A percentile compares a stretch with the other conserved stretches of the same genome.
Evolutionary conservation across 768 basidiomycete genomes (phyloP).

Genomic region (Candolleomyces eurysporus): DNA sequence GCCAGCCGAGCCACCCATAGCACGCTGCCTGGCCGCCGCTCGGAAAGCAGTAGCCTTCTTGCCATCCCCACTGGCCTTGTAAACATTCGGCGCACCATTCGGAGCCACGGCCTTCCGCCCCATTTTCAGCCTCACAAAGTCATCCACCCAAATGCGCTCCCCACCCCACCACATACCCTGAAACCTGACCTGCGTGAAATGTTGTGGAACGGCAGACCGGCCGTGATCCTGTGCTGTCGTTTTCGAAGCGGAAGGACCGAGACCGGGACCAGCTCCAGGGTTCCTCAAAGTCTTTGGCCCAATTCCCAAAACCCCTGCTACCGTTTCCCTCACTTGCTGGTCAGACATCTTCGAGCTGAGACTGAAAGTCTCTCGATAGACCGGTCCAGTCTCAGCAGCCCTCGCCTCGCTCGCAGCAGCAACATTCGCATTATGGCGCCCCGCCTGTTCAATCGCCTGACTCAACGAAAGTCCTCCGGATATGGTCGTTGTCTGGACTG

Average conservation of each 20-base stretch:
- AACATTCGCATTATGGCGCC: background rate
- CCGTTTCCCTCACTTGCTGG: background rate
- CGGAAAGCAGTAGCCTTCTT: slow-evolving; percentile 26
- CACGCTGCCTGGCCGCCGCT: slow-evolving; percentile 10
- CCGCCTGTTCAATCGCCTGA: background rate
- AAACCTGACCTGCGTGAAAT: slow-evolving; percentile 51
- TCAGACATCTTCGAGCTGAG: background rate
- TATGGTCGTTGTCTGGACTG: background rate
- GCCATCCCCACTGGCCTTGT: slow-evolving; percentile 62
- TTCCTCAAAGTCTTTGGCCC: background rate
- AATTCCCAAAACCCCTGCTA: background rate
- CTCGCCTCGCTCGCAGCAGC: background rate
- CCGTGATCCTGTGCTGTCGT: background rate
- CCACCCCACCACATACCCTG: slow-evolving; percentile 91
- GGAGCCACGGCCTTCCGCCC: slow-evolving; percentile 68
- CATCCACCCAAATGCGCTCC: slow-evolving; percentile 85
- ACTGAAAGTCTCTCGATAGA: background rate
- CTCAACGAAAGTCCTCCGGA: background rate
- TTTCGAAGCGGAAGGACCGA: too few species aligned
- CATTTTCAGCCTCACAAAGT: slow-evolving; percentile 77
- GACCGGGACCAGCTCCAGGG: background rate
- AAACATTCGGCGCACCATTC: slow-evolving; percentile 55
- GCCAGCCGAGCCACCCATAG: too few species aligned
- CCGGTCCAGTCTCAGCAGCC: background rate
- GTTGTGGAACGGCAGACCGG: slow-evolving; percentile 6